Percentiles rank a stretch among this genome's conserved stretches.
phyloP scores from a whole-genome alignment of 805 yeast genomes.

The Komagataella ulmi region DNA sequence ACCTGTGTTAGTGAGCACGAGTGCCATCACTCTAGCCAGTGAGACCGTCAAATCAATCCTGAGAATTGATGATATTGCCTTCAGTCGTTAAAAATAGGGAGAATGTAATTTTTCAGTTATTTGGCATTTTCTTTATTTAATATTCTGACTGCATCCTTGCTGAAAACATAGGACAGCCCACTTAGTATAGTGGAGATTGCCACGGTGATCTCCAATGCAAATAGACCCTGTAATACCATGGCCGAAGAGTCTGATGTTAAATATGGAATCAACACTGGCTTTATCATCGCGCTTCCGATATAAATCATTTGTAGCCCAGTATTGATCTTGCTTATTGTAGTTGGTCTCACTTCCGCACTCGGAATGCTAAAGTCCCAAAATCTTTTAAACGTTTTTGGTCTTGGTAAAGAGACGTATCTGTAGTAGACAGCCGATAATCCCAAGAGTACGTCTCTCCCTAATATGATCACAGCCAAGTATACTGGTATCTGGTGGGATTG shows the following conservation, averaged over 20 bases:
- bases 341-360: conserved; percentile 82
- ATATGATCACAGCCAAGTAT: conserved; percentile 50
- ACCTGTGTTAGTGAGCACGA: conserved; percentile 88
- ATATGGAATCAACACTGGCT: conserved; percentile 32
- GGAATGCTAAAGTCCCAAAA: conserved; percentile 72
- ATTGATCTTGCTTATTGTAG: conserved; percentile 73
- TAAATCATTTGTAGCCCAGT: conserved; percentile 90
- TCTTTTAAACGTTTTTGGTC: conserved; percentile 59
- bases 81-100: conserved; percentile 46
- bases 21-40: conserved; percentile 89
- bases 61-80: conserved; percentile 94
- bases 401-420: conserved; percentile 60
- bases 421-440: conserved; percentile 61
- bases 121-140: conserved; percentile 15
- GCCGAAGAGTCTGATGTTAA: conserved; percentile 17
- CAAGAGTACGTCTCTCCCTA: conserved; percentile 74
- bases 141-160: conserved; percentile 54
- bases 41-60: conserved; percentile 93
- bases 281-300: conserved; percentile 48
- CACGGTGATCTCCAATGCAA: conserved; percentile 36
- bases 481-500: conserved; percentile 59
- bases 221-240: conserved; percentile 11
- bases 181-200: conserved; percentile 64
- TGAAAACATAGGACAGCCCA: conserved; percentile 65
- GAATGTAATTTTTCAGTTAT: background rate